Evolutionary conservation across 495 filamentous ascomycete species (phyloP).

Genomic region (Xylaria nigripes): DNA sequence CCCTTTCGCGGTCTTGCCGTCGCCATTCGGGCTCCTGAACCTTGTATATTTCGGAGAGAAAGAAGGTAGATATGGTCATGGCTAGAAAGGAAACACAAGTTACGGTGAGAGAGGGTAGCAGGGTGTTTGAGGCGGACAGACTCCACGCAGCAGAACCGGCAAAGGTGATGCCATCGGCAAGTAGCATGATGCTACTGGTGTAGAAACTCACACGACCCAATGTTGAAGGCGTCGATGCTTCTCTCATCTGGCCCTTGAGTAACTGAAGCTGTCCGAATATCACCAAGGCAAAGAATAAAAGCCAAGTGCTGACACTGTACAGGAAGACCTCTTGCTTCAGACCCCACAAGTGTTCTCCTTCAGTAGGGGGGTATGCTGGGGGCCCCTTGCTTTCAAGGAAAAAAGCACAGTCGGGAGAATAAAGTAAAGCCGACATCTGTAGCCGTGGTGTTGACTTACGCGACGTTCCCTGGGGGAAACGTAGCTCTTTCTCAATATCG

Average conservation of each 20-base stretch:
- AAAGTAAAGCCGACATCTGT: slow-evolving; percentile 75
- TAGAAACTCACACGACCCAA: slow-evolving; percentile 85
- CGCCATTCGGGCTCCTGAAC: slow-evolving; percentile 77
- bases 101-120: slow-evolving; percentile 66
- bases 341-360: slow-evolving; percentile 62
- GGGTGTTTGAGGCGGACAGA: slow-evolving; percentile 52
- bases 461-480: slow-evolving; percentile 75
- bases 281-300: slow-evolving; percentile 56
- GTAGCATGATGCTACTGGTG: slow-evolving; percentile 73
- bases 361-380: slow-evolving; percentile 56
- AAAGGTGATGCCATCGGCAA: slow-evolving; percentile 70
- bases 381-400: slow-evolving; percentile 83
- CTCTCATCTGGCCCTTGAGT: slow-evolving; percentile 77
- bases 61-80: slow-evolving; percentile 63
- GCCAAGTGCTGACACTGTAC: slow-evolving; percentile 54
- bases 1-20: slow-evolving; percentile 44
- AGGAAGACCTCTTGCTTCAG: slow-evolving; percentile 71
- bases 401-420: slow-evolving; percentile 90
- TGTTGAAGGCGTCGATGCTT: slow-evolving; percentile 90
- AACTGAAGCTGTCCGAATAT: slow-evolving; percentile 64
- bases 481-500: slow-evolving; percentile 74
- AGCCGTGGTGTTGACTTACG: slow-evolving; percentile 59
- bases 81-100: slow-evolving; percentile 60
- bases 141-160: slow-evolving; percentile 53
- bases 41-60: slow-evolving; percentile 80